Base-by-base conservation (phyloP, 2,329 filamentous ascomycete genomes). In the Bipolaris oryzae region DNA sequence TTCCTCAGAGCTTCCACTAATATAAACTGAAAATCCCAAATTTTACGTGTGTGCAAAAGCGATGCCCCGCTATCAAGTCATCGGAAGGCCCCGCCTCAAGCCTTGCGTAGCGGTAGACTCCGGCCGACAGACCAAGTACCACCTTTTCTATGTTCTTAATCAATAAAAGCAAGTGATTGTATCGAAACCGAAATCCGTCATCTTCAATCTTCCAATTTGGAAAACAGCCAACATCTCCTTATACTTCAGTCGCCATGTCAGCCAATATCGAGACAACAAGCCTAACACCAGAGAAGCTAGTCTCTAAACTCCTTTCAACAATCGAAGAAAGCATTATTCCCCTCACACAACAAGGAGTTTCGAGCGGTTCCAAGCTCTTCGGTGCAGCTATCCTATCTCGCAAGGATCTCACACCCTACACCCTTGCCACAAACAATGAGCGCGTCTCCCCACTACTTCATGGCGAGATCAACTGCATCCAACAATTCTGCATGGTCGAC, bases 381-480 rank as follows among this genome's bases (percentile, higher is more conserved):
- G 84, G 84, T 13, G 84, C 84, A 3, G 82, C 84, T 9, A 82
- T 86, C 57, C 75, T 86, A 3, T 74, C 77, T 7, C 77, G 79
- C 1, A 45, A 70, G 2, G 69, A 66, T 15, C 78, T 85, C 5
- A 42, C 62, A 0, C 76, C 80, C 2, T 69, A 82, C 13, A 83
- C 81, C 0, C 79, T 83, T 5, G 78, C 83, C 9, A 85, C 82
- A 43, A 86, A 86, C 75, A 81, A 85, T 69, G 84, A 86, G 69
- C 77, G 77, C 10, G 69, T 68, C 1, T 85, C 84, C 4, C 84
- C 84, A 1, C 77, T 86, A 3, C 77, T 86, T 7, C 84, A 86
- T 69, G 84, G 84, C 58, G 84, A 86, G 62, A 84, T 86, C 70
- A 84, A 85, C 70, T 86, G 84, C 76, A 85, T 86, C 71, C 83